A percentile compares a stretch with the other conserved stretches of the same genome.
Conservation (phyloP, 1,139 yeast species). For the Diutina ranongensis region DNA sequence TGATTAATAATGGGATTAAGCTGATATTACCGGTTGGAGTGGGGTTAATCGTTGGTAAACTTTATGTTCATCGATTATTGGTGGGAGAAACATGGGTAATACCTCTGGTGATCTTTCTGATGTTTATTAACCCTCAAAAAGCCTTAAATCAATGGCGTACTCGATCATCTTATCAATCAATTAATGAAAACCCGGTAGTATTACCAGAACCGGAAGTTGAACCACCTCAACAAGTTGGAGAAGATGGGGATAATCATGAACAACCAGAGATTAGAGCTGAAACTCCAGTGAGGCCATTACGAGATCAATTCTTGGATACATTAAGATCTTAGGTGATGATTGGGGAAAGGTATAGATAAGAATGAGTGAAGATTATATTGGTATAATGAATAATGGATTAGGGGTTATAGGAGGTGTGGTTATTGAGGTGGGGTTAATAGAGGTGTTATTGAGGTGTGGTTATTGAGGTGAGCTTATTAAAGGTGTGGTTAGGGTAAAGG, state of each 20-base stretch:
- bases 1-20: conserved; percentile 41
- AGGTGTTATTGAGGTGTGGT: too few relatives aligned
- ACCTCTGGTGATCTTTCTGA: conserved; percentile 13
- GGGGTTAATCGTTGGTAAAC: conserved; percentile 52
- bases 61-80: conserved; percentile 41
- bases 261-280: conserved; percentile 27
- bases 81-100: conserved; percentile 53
- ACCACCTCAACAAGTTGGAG: conserved; percentile 10
- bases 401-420: too few relatives aligned
- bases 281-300: conserved; percentile 47
- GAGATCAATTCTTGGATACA: conserved; percentile 47
- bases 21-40: conserved; percentile 39
- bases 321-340: conserved; percentile 22
- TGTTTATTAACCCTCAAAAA: conserved; percentile 17
- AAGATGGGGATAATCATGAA: conserved; percentile 12
- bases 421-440: too few relatives aligned
- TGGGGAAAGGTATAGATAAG: background rate
- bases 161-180: conserved; percentile 15
- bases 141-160: conserved; percentile 10
- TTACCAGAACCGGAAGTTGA: conserved; percentile 15
- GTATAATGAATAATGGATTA: too few relatives aligned
- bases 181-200: background rate
- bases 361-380: background rate
- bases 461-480: too few relatives aligned
- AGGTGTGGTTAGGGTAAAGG: too few relatives aligned